Conservation (phyloP, 805 yeast species). For the Lachancea waltii region DNA sequence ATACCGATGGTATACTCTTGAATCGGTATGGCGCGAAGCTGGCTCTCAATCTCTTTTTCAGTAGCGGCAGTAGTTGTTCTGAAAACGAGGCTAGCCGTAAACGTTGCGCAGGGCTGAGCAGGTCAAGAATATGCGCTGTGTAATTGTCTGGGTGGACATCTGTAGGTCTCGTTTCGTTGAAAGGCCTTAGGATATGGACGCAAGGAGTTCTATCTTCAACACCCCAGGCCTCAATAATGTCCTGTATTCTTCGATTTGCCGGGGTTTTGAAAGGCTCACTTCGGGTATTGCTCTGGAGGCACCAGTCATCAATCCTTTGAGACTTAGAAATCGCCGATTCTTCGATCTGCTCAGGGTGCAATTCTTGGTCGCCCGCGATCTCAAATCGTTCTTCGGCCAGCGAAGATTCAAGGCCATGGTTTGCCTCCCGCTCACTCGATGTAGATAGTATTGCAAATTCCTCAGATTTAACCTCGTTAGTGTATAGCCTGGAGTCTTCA, state of each 20-base stretch:
- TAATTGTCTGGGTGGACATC: slow-evolving; percentile 9
- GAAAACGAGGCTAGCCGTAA: slow-evolving; percentile 13
- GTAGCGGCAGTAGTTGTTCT: slow-evolving; percentile 15
- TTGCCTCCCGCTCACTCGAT: slow-evolving; percentile 9
- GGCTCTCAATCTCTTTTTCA: slow-evolving; percentile 11
- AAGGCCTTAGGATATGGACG: background rate
- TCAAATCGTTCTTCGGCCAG: background rate
- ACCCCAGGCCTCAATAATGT: slow-evolving; percentile 33
- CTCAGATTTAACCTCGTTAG: slow-evolving; percentile 16
- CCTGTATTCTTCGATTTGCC: slow-evolving; percentile 13
- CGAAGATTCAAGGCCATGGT: background rate
- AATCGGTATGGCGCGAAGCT: slow-evolving; percentile 9
- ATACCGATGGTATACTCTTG: slow-evolving; percentile 17
- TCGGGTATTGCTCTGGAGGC: slow-evolving; percentile 13
- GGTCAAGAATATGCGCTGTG: slow-evolving; percentile 9
- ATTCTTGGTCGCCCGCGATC: background rate
- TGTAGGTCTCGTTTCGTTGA: background rate
- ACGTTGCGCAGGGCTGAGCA: slow-evolving; percentile 12
- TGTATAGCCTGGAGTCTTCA: slow-evolving; percentile 9
- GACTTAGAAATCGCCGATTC: slow-evolving; percentile 11
- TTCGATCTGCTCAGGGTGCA: background rate
- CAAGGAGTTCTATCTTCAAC: slow-evolving; percentile 23
- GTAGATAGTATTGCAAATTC: slow-evolving; percentile 21
- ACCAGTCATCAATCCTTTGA: slow-evolving; percentile 24
- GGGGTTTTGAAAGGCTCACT: slow-evolving; percentile 2